A percentile compares a stretch with the other conserved stretches of the same genome.
Conservation (phyloP, 208 protist species). For the Leishmania gerbilli region DNA sequence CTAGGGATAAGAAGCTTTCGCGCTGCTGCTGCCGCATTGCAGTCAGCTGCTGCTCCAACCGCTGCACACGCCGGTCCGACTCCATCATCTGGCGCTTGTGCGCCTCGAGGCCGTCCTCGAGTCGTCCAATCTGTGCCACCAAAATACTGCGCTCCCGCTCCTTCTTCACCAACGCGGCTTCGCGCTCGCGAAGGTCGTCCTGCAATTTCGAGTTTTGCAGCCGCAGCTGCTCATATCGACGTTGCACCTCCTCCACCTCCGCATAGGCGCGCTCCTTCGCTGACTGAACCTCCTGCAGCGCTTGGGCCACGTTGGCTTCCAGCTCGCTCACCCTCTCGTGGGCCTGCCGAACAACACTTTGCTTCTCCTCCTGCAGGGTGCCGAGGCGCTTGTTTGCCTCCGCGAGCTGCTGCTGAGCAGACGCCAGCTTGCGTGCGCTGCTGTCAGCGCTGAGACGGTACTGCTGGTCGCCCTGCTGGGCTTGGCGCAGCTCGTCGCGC, state of each 20-base stretch:
- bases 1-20: slow-evolving; percentile 44
- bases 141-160: slow-evolving; percentile 42
- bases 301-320: slow-evolving; percentile 33
- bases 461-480: slow-evolving; percentile 33
- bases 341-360: slow-evolving; percentile 19
- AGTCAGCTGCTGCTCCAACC: slow-evolving; percentile 47
- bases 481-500: slow-evolving; percentile 29
- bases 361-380: slow-evolving; percentile 23
- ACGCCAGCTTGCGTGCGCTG: slow-evolving; percentile 17
- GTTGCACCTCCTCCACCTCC: slow-evolving; percentile 37
- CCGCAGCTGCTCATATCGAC: slow-evolving; percentile 35
- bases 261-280: slow-evolving; percentile 32
- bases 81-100: slow-evolving; percentile 60
- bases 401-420: slow-evolving; percentile 35
- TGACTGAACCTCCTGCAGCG: slow-evolving; percentile 34
- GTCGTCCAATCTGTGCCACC: slow-evolving; percentile 37
- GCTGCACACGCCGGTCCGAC: slow-evolving; percentile 41
- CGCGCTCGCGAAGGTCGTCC: slow-evolving; percentile 26
- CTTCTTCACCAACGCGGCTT: slow-evolving; percentile 25
- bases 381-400: slow-evolving; percentile 15
- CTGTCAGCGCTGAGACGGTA: slow-evolving; percentile 20
- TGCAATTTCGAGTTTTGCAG: slow-evolving; percentile 26
- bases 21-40: slow-evolving; percentile 45
- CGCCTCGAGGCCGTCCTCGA: slow-evolving; percentile 54
- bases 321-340: slow-evolving; percentile 27